Percentiles rank a stretch among this genome's conserved stretches.
Evolutionary conservation across 2,329 filamentous ascomycete genomes (phyloP).

Genomic region (Trichoderma arundinaceum): DNA sequence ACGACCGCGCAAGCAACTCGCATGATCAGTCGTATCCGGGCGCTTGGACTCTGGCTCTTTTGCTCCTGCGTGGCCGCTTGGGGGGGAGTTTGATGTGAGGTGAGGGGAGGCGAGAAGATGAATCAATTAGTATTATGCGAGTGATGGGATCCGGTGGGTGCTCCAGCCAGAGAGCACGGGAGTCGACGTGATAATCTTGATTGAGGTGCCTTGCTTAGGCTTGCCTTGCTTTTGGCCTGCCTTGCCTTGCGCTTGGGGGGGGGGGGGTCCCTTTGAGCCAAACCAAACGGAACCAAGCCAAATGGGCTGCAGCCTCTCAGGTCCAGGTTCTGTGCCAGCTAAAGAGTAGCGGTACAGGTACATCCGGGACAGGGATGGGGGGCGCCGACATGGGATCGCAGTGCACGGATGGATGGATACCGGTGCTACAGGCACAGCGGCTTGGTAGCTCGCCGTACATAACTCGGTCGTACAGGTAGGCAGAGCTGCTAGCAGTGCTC

Average conservation of each 20-base stretch:
- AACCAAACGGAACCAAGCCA: slow-evolving; percentile 8
- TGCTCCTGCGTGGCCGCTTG: slow-evolving; percentile 5
- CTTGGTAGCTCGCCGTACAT: too few species aligned
- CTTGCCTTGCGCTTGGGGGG: slow-evolving; percentile 14
- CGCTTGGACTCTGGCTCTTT: slow-evolving; percentile 21
- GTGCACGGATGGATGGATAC: slow-evolving; percentile 4
- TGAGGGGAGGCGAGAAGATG: slow-evolving; percentile 12
- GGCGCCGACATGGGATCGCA: slow-evolving; percentile 10
- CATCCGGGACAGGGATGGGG: neutral
- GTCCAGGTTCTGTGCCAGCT: slow-evolving; percentile 2
- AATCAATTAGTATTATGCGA: slow-evolving; percentile 25
- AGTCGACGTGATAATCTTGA: neutral
- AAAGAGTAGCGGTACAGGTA: slow-evolving; percentile 24
- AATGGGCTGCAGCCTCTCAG: slow-evolving; percentile 20
- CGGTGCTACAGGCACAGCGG: too few species aligned
- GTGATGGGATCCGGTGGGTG: slow-evolving; percentile 20
- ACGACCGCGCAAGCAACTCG: slow-evolving; percentile 24
- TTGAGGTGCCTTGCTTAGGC: neutral
- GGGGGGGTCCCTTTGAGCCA: neutral
- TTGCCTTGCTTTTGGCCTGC: neutral
- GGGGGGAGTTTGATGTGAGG: neutral
- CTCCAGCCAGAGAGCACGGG: neutral
- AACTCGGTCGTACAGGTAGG: too few species aligned
- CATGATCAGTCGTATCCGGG: slow-evolving; percentile 27
- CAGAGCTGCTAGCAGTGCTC: too few species aligned